These are phyloP conservation scores for Aspergillus ustus DNA, from an alignment of 2,329 filamentous ascomycete species.

Conservation along the genomic window DNA sequence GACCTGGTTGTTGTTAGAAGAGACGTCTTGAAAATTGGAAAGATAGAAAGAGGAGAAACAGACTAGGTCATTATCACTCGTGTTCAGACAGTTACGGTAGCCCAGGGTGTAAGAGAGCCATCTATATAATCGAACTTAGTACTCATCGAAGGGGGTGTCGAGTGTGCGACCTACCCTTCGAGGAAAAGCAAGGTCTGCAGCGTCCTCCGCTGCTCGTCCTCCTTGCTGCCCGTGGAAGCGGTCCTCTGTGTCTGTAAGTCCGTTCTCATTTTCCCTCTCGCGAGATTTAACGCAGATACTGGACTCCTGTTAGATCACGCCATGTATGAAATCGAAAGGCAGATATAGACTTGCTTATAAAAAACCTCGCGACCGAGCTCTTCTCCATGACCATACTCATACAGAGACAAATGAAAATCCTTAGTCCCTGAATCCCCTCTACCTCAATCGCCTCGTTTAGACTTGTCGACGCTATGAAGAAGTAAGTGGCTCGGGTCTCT, in stretches of 20 bases:
- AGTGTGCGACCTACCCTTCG: conserved; percentile 1
- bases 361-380: background rate
- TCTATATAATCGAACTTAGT: background rate
- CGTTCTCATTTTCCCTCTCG: background rate
- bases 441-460: background rate
- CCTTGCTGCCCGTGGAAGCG: background rate
- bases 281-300: conserved; percentile 3
- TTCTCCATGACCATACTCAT: background rate
- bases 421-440: background rate
- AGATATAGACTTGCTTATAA: background rate
- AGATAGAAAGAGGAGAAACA: background rate
- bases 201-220: background rate
- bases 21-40: background rate
- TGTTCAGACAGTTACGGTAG: background rate
- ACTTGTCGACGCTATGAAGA: background rate
- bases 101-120: conserved; percentile 4
- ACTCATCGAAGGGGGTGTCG: too few relatives aligned
- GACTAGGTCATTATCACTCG: background rate
- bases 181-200: background rate
- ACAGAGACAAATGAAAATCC: background rate
- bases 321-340: background rate
- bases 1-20: background rate
- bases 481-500: background rate
- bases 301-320: background rate
- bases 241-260: background rate